Base-by-base conservation (phyloP, 1,139 yeast genomes). In the Yamadazyma atlantica region DNA sequence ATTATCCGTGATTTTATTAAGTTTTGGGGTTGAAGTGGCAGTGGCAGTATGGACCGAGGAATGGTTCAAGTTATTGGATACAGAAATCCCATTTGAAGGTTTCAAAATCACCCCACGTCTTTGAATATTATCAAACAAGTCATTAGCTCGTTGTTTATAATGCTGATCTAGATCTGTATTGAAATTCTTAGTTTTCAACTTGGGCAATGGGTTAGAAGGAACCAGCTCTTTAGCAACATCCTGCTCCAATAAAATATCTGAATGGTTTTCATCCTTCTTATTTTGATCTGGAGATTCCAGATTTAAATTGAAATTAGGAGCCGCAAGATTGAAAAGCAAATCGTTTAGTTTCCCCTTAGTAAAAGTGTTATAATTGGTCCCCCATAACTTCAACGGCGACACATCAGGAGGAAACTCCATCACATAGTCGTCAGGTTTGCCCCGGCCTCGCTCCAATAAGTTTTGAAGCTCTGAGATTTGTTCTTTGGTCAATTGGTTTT, bases 311-410 rank as follows among this genome's bases (percentile, higher is more conserved):
- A 38, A 40, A 2, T 23, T 28, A 10, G 44, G 45, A 19, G 57
- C 53, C 32, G 61, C 57, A 33, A 64, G 50, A 26, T 60, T 60
- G 24, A 57, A 54, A 29, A 66, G 40, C 4, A 69, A 46, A 14
- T 63, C 69, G 36, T 51, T 60, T 29, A 71, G 55, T 38, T 60
- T 58, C 3, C 63, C 66, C 38, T 65, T 67, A 1, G 76, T 71
- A 39, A 57, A 71, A 0, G 77, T 71, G 44, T 71, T 66, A 43
- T 69, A 69, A 25, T 64, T 57, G 29, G 59, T 62, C 6, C 62
- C 60, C 44, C 63, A 70, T 21, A 70, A 49, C 43, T 70, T 70
- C 37, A 70, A 58, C 0, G 76, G 76, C 1, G 75, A 68, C 3
- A 23, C 48, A 33, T 39, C 38, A 29, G 57, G 55, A 28, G 30